These are phyloP conservation scores for Schoenoplectus tabernaemontani DNA, from an alignment of 202 grass and related monocot species.

Conservation along the genomic window DNA sequence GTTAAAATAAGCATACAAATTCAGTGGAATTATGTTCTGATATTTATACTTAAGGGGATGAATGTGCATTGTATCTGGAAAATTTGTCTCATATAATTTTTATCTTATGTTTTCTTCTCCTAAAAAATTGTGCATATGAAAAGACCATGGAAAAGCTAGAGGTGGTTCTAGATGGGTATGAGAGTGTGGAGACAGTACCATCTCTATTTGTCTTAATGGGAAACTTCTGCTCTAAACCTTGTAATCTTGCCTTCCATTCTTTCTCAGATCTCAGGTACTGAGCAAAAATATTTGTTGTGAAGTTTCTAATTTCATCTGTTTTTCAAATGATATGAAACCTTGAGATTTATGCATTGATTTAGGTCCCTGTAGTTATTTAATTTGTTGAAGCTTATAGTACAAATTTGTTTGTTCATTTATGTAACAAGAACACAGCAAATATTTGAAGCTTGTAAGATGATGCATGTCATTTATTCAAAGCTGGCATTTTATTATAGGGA, in stretches of 20 bases:
- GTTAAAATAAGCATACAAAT: background rate
- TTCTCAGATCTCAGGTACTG: conserved; percentile 69
- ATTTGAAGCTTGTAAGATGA: background rate
- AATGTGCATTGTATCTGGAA: background rate
- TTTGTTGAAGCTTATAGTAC: background rate
- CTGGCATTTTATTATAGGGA: background rate
- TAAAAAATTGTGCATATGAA: conserved; percentile 31
- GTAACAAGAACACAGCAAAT: background rate
- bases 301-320: background rate
- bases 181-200: conserved; percentile 79
- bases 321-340: background rate
- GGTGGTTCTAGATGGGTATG: conserved; percentile 83
- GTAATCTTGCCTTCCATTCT: conserved; percentile 76
- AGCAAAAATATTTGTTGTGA: background rate
- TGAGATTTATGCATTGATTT: background rate
- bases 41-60: background rate
- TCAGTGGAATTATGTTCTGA: background rate
- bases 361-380: background rate
- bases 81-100: background rate
- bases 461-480: conserved; percentile 7
- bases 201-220: conserved; percentile 95
- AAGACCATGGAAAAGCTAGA: conserved; percentile 89
- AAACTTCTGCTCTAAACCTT: conserved; percentile 83
- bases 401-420: background rate
- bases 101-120: background rate